Conservation (phyloP, 805 yeast species). For the Dipodascus geniculatus region DNA sequence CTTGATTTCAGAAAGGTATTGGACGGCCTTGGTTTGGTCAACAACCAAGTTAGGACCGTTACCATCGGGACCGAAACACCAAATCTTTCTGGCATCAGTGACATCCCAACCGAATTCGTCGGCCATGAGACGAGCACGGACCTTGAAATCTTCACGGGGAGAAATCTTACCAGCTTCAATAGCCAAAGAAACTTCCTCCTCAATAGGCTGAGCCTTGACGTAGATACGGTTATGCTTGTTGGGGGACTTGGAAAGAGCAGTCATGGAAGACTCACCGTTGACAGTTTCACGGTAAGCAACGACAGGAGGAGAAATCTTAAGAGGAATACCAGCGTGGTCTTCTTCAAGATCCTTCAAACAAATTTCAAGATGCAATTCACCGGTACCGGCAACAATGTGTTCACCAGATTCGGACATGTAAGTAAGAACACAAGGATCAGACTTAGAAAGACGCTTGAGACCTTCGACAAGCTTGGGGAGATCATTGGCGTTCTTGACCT, state of each 20-base stretch:
- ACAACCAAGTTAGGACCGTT: constrained; percentile 97
- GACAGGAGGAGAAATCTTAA: constrained; percentile 94
- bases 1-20: constrained; percentile 97
- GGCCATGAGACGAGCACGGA: constrained; percentile 97
- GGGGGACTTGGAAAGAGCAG: constrained; percentile 97
- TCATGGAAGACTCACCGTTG: constrained; percentile 84
- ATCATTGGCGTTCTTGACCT: constrained; percentile 98
- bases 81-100: constrained; percentile 99
- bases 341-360: constrained; percentile 91
- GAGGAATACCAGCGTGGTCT: constrained; percentile 99
- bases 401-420: constrained; percentile 91
- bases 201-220: constrained; percentile 93
- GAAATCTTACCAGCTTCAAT: constrained; percentile 86
- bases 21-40: constrained; percentile 99
- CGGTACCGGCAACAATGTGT: constrained; percentile 99
- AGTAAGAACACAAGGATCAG: constrained; percentile 96
- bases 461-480: constrained; percentile 99
- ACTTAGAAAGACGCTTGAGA: constrained; percentile 98
- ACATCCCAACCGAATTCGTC: constrained; percentile 99
- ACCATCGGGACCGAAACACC: constrained; percentile 99
- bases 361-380: constrained; percentile 99
- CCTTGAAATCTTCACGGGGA: constrained; percentile 97
- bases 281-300: constrained; percentile 99
- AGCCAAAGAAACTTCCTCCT: constrained; percentile 84
- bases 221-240: constrained; percentile 99